Conservation (phyloP, 148 eudicot genomes). For the Agrostemma githago region DNA sequence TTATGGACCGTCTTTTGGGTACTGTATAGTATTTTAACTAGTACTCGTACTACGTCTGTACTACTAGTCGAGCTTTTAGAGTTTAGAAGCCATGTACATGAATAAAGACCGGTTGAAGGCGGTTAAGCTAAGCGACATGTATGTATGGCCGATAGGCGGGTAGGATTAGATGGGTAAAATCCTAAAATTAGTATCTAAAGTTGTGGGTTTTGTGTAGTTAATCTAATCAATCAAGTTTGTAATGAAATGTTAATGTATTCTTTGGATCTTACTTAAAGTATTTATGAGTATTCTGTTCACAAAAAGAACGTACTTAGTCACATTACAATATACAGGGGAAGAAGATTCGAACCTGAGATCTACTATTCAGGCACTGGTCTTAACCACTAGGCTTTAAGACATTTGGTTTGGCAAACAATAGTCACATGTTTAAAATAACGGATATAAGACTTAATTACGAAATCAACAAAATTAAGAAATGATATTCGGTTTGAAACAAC, state of each 20-base stretch:
- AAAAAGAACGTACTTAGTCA: too few species aligned
- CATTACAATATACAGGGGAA: too few species aligned
- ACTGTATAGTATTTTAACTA: constrained; percentile 14
- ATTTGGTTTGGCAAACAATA: too few species aligned
- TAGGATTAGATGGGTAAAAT: not conserved
- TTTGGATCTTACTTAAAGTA: constrained; percentile 13
- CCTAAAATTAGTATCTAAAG: not conserved
- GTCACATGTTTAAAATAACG: too few species aligned
- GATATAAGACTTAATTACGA: too few species aligned
- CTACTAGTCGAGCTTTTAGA: not conserved
- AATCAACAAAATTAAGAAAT: too few species aligned
- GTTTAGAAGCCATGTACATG: constrained; percentile 25
- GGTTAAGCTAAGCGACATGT: not conserved
- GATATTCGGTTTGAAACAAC: too few species aligned
- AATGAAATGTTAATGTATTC: constrained; percentile 19
- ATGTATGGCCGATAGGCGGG: constrained; percentile 5
- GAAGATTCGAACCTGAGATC: too few species aligned
- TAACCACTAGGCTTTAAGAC: too few species aligned
- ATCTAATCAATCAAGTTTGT: not conserved
- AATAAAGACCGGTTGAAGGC: constrained; percentile 15
- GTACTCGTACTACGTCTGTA: constrained; percentile 2
- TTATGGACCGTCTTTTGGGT: not conserved
- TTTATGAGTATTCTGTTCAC: too few species aligned
- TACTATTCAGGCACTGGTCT: too few species aligned
- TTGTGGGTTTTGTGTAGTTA: not conserved